Conservation (phyloP, 352 stramenopile species). For the Phytophthora hibernalis region DNA sequence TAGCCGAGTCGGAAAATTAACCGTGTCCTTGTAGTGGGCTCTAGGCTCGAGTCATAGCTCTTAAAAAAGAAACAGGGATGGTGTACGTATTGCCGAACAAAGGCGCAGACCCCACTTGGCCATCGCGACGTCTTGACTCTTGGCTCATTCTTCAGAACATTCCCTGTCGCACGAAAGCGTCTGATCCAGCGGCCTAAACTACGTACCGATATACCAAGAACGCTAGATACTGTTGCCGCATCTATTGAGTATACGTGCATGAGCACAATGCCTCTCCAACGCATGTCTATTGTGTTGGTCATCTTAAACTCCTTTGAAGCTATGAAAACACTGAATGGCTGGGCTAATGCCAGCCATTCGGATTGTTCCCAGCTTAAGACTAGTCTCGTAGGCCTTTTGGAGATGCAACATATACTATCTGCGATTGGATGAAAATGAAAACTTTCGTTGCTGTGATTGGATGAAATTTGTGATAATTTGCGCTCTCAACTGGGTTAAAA, state of each 20-base stretch:
- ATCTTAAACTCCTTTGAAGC: neutral
- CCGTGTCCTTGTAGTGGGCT: neutral
- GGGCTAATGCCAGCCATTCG: too few species aligned
- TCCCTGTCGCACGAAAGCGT: too few species aligned
- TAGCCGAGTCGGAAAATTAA: neutral
- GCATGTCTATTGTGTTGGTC: neutral
- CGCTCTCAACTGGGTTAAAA: too few species aligned
- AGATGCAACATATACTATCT: too few species aligned
- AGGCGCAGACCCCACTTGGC: neutral
- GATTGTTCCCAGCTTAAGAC: too few species aligned
- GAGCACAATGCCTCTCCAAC: neutral
- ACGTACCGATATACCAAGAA: neutral
- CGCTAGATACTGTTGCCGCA: neutral
- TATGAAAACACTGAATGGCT: too few species aligned
- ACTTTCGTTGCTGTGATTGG: too few species aligned
- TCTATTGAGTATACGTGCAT: neutral
- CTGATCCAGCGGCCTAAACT: neutral
- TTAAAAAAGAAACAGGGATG: neutral
- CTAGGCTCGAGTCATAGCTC: neutral
- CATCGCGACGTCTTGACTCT: neutral
- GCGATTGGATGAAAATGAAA: too few species aligned
- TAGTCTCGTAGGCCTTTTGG: too few species aligned
- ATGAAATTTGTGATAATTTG: too few species aligned
- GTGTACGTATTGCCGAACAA: conserved; percentile 1
- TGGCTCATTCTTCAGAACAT: too few species aligned